These are phyloP conservation scores for Pontederia crassipes DNA, from an alignment of 176 grass and related monocot genomes.

Conservation along the genomic window DNA sequence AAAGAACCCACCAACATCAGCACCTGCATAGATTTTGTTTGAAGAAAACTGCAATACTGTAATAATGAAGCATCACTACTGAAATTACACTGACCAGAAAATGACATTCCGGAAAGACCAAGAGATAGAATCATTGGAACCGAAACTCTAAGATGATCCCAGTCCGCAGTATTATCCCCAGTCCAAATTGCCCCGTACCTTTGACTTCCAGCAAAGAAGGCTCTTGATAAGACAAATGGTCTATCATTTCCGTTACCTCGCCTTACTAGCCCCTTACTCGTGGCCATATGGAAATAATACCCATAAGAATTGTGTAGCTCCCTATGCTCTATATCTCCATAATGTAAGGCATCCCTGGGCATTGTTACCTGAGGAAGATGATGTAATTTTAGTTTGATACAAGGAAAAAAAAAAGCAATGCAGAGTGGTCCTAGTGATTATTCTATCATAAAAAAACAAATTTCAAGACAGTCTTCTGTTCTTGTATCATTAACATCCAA, in stretches of 20 bases:
- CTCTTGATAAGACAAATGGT: slow-evolving; percentile 94
- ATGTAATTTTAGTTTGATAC: neutral
- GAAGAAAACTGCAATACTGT: slow-evolving; percentile 4
- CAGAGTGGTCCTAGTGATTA: no score
- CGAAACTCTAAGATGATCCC: slow-evolving; percentile 89
- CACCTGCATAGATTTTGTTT: slow-evolving; percentile 45
- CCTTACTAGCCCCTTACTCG: slow-evolving; percentile 73
- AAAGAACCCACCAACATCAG: slow-evolving; percentile 95
- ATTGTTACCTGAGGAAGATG: slow-evolving; percentile 55
- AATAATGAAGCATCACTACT: slow-evolving; percentile 9
- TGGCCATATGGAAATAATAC: slow-evolving; percentile 99
- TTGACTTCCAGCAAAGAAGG: slow-evolving; percentile 90
- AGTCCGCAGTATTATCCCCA: slow-evolving; percentile 83
- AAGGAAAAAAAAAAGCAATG: neutral
- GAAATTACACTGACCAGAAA: slow-evolving; percentile 58
- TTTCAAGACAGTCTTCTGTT: no score
- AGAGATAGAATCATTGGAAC: slow-evolving; percentile 92
- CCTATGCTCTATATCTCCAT: slow-evolving; percentile 70
- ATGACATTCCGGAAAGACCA: slow-evolving; percentile 86
- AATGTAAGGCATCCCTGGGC: slow-evolving; percentile 86
- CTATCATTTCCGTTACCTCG: slow-evolving; percentile 76
- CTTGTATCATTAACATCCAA: no score
- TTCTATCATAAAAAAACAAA: no score
- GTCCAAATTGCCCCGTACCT: slow-evolving; percentile 88
- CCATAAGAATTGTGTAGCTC: slow-evolving; percentile 98